A percentile compares a stretch with the other conserved stretches of the same genome.
Evolutionary conservation across 73 alveolate species (phyloP).

Genomic region (Blepharisma japonicum): DNA sequence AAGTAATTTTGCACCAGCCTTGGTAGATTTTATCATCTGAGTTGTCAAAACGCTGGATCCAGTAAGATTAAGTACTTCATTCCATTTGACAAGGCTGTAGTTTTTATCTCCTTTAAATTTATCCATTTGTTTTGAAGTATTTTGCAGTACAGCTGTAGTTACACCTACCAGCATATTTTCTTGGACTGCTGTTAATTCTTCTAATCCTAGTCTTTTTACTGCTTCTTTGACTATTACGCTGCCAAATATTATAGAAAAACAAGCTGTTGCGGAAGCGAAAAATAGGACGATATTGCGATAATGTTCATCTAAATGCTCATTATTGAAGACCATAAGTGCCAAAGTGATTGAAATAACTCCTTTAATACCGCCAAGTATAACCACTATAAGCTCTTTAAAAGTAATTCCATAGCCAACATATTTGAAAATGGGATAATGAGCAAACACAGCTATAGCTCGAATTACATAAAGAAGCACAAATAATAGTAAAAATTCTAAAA

Average conservation of each 20-base stretch:
- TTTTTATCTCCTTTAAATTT: neutral
- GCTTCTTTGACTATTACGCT: neutral
- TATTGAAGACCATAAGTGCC: neutral
- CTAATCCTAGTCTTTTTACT: neutral
- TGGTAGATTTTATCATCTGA: neutral
- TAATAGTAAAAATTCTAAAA: neutral
- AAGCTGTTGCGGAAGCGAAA: neutral
- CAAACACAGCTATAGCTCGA: slow-evolving; percentile 10
- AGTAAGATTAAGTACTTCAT: neutral
- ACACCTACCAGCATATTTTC: slow-evolving; percentile 19
- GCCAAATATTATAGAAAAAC: neutral
- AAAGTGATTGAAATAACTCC: neutral
- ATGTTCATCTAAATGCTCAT: neutral
- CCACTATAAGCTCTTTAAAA: neutral
- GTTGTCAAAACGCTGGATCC: neutral
- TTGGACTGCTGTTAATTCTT: neutral
- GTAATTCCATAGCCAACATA: neutral
- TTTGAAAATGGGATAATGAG: slow-evolving; percentile 1
- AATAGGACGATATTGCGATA: neutral
- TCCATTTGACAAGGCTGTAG: neutral
- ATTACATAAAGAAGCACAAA: neutral
- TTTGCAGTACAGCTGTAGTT: neutral
- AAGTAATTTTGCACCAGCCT: neutral
- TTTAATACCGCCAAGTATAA: neutral
- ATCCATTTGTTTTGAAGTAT: neutral